Evolutionary conservation across 192 early-diverging fungal species (phyloP), one percentile per base, ranked within the genome.

Genomic region (Coemansia sp.): DNA sequence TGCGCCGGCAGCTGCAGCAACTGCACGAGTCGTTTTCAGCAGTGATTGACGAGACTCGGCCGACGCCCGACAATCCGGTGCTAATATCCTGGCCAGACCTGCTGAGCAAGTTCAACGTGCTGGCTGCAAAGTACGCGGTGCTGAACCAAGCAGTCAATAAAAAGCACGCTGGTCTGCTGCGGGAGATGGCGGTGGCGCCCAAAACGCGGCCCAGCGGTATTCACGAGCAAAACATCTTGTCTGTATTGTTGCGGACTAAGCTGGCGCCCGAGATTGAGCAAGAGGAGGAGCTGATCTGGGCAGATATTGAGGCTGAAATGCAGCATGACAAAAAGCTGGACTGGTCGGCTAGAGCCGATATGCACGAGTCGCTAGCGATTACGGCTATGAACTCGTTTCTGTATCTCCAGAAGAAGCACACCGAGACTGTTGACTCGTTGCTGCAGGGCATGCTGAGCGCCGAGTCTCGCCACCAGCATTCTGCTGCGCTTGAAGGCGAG

Each of bases 101-200:
- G 31, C 61, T 84, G 11, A 84, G 74, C 83, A 84, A 84, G 60
- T 84, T 84, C 64, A 84, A 84, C 45, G 72, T 84, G 22, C 64
- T 84, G 46, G 83, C 74, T 0, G 78, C 77, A 35, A 76, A 77
- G 57, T 84, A 74, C 67, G 71, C 74, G n/a, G 60, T 73, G 4
- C 59, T 84, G 29, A 81, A 64, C 47, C 83, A 76, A 32, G 74
- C 73, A 6, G 66, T 81, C 1, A 71, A 59, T 35, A 66, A 73
- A 17, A 73, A 77, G 59, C 72, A 77, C 36, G 74, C 71, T 2
- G 37, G 40, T 19, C 59, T 74, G 43, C 75, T 84, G 15, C 64
- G 70, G 58, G 72, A 81, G 57, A 67, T 81, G 71, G 54, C 69
- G 15, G 70, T 84, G 59, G 67, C 74, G 31, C 83, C 83, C n/a